These are phyloP conservation scores for Claviceps maximensis DNA, from an alignment of 2,329 filamentous ascomycete species.

Conservation along the genomic window DNA sequence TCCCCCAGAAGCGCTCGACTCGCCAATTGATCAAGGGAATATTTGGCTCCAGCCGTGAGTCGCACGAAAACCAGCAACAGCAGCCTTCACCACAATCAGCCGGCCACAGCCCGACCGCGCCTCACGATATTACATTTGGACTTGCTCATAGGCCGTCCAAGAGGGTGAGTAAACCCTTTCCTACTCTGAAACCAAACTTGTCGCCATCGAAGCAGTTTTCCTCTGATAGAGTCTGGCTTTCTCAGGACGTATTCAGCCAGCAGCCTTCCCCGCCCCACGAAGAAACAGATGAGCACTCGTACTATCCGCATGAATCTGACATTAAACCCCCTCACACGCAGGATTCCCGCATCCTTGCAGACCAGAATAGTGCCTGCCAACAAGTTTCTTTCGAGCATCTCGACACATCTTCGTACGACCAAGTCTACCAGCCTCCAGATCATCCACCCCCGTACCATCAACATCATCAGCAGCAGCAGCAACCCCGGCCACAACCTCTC, in stretches of 20 bases:
- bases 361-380: conserved; percentile 32
- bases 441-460: conserved; percentile 17
- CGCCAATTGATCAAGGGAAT: conserved; percentile 43
- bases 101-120: conserved; percentile 15
- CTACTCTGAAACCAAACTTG: conserved; percentile 29
- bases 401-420: conserved; percentile 33
- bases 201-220: conserved; percentile 12
- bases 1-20: conserved; percentile 34
- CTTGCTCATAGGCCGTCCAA: conserved; percentile 44
- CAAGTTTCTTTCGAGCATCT: conserved; percentile 30
- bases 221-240: conserved; percentile 11
- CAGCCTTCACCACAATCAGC: conserved; percentile 2
- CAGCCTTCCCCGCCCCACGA: conserved; percentile 30
- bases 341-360: conserved; percentile 22
- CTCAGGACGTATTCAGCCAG: conserved; percentile 10
- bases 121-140: conserved; percentile 36
- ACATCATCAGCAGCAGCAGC: conserved; percentile 19
- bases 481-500: conserved; percentile 17
- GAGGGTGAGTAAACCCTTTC: conserved; percentile 36
- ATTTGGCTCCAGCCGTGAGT: conserved; percentile 25
- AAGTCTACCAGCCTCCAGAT: conserved; percentile 24
- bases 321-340: conserved; percentile 23
- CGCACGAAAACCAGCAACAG: conserved; percentile 10
- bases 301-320: conserved; percentile 25
- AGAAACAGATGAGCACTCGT: conserved; percentile 25